Percentiles rank a stretch among this genome's conserved stretches.
Conservation (phyloP, 805 yeast species). For the Wickerhamia fluorescens region DNA sequence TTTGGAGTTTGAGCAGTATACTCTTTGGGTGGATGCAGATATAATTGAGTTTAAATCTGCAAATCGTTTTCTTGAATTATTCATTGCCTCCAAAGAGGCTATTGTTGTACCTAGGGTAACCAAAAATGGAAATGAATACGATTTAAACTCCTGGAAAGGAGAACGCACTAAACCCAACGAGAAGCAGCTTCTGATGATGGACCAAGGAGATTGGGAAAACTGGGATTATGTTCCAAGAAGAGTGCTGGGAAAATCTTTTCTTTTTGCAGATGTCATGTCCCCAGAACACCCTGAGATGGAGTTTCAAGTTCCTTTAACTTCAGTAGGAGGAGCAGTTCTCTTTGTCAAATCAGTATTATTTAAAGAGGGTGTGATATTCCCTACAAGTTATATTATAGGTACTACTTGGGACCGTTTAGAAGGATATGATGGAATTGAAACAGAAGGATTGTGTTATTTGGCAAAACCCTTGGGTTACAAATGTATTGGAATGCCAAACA, state of each 20-base stretch:
- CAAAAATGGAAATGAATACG: conserved; percentile 24
- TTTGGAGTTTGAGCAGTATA: conserved; percentile 22
- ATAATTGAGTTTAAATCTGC: conserved; percentile 18
- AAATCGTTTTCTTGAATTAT: conserved; percentile 5
- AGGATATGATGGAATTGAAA: conserved; percentile 50
- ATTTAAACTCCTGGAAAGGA: conserved; percentile 36
- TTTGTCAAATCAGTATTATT: conserved; percentile 37
- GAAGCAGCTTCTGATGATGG: conserved; percentile 20
- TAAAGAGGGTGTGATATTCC: conserved; percentile 41
- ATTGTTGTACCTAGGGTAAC: conserved; percentile 31
- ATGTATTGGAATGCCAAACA: conserved; percentile 46
- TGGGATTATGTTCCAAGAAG: conserved; percentile 30
- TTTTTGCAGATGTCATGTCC: conserved; percentile 12
- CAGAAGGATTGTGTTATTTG: conserved; percentile 45
- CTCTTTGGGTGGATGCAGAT: conserved; percentile 33
- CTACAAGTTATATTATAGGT: conserved; percentile 40
- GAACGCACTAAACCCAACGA: conserved; percentile 24
- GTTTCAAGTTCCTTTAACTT: conserved; percentile 28
- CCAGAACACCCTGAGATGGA: conserved; percentile 5
- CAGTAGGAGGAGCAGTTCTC: conserved; percentile 48
- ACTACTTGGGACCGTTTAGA: conserved; percentile 40
- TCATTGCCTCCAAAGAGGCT: conserved; percentile 23
- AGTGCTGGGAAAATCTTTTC: conserved; percentile 19
- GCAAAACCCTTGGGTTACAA: conserved; percentile 38
- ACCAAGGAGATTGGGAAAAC: conserved; percentile 21